A percentile compares a stretch with the other conserved stretches of the same genome.
These are phyloP conservation scores for Cyberlindnera xishuangbannaensis DNA, from an alignment of 805 yeast species.

Conservation along the genomic window DNA sequence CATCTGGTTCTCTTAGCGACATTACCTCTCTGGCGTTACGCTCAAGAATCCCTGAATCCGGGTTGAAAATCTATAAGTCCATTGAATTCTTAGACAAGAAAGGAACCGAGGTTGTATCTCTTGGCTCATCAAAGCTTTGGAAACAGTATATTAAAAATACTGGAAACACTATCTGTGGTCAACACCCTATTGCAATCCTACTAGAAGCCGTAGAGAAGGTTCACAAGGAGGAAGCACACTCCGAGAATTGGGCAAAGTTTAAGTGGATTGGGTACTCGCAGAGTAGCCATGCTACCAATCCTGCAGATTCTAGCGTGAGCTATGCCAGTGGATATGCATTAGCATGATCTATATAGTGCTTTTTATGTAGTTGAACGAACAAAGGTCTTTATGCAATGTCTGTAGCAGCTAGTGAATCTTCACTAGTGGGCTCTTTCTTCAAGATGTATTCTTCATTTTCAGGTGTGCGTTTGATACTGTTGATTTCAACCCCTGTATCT, in stretches of 20 bases:
- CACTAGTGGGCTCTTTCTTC: not conserved
- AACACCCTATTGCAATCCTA: conserved; percentile 69
- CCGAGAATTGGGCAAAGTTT: conserved; percentile 32
- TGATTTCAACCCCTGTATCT: too few relatives aligned
- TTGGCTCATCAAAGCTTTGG: conserved; percentile 58
- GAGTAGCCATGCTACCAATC: conserved; percentile 46
- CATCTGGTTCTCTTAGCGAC: conserved; percentile 15
- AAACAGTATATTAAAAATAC: conserved; percentile 59
- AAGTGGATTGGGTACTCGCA: conserved; percentile 80
- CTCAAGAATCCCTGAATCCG: conserved; percentile 3
- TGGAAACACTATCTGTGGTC: conserved; percentile 91
- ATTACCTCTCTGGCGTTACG: conserved; percentile 9
- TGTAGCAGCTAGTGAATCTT: not conserved
- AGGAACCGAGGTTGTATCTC: conserved; percentile 61
- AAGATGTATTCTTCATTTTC: not conserved
- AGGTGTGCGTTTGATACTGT: not conserved
- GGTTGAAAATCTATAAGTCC: conserved; percentile 56
- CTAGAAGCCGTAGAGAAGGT: conserved; percentile 45
- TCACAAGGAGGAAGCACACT: conserved; percentile 12
- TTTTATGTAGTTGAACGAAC: not conserved
- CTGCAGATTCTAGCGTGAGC: conserved; percentile 77
- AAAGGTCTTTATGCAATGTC: not conserved
- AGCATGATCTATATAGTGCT: conserved; percentile 4
- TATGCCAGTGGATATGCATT: conserved; percentile 70
- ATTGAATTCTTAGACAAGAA: conserved; percentile 66